Evolutionary conservation across 2,329 filamentous ascomycete genomes (phyloP), one percentile per base, ranked within the genome.

Genomic region (Fusarium dlaminii): DNA sequence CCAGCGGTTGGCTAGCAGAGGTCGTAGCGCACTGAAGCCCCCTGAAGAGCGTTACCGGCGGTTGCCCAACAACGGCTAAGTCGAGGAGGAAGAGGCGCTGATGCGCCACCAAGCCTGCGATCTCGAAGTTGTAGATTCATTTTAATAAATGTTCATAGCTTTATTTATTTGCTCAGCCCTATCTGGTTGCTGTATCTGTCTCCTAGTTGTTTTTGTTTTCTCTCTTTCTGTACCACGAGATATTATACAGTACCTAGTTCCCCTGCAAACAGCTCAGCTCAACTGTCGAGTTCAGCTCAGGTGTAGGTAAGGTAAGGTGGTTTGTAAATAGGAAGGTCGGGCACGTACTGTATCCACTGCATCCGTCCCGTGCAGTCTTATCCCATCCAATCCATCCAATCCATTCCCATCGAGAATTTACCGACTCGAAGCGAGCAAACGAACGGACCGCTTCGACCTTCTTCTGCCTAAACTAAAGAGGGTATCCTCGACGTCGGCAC

Each of bases 401-500:
- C 51, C 72, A 66, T 72, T 67, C 49, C 43, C 69, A 72, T 67
- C 46, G 66, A 72, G 69, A 74, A 76, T 76, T 78, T 78, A 74
- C 73, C 72, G 66, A 70, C 66, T 69, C 58, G 66, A 77, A 69
- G 60, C 71, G 65, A 77, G 59, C 63, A 67, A 74, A 72, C 69
- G 72, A 59, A 65, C 72, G 61, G 65, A 57, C 66, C 66, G 63
- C 73, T 72, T 70, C 61, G 39, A 63, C 54, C 71, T 69, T 73
- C 72, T 77, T 77, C 75, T 77, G 75, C 75, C 75, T 77, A 77
- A 75, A 75, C 49, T 40, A 55, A 75, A 72, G 22, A 55, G 30
- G 45, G 32, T n/a, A 36, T 51, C 49, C 45, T 70, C 65, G 59
- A 74, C 67, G 67, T 65, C 72, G 69, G 61, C 65, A 67, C 56